These are phyloP conservation scores for Taiwanofungus camphoratus DNA, from an alignment of 1,284 basidiomycete species.

Conservation along the genomic window DNA sequence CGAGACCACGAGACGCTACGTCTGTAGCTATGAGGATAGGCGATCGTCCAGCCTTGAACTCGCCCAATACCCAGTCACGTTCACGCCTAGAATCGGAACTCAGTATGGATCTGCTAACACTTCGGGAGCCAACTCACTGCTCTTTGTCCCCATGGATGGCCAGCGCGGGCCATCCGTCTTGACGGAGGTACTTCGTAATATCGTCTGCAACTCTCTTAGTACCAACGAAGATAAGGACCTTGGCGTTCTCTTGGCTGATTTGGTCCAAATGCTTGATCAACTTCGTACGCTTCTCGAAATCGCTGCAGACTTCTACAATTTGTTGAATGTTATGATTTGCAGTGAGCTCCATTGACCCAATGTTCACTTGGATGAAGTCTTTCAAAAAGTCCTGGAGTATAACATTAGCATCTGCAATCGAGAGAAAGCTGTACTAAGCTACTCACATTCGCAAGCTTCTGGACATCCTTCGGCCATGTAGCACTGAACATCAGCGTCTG, in stretches of 20 bases:
- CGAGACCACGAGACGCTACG: constrained; percentile 98
- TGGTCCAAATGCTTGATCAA: constrained; percentile 96
- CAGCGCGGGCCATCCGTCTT: constrained; percentile 98
- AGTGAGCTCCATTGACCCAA: constrained; percentile 96
- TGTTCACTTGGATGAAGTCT: constrained; percentile 98
- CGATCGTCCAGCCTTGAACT: constrained; percentile 97
- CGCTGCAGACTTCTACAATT: constrained; percentile 94
- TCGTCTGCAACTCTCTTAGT: constrained; percentile 99
- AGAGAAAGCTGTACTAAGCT: neutral
- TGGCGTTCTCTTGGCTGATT: constrained; percentile 95
- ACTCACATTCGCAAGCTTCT: constrained; percentile 84
- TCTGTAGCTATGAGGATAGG: constrained; percentile 98
- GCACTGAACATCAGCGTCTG: constrained; percentile 98
- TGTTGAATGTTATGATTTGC: constrained; percentile 99
- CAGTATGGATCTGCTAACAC: constrained; percentile 13
- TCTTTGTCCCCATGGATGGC: constrained; percentile 99
- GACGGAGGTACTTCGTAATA: constrained; percentile 93
- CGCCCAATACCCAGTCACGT: constrained; percentile 97
- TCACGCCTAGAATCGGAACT: constrained; percentile 63
- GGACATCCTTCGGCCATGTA: constrained; percentile 99
- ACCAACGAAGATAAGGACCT: constrained; percentile 97
- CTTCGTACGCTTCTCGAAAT: constrained; percentile 96
- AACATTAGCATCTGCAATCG: constrained; percentile 1
- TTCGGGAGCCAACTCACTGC: constrained; percentile 57
- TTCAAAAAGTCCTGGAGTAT: constrained; percentile 79